Base-by-base conservation (phyloP, 1,284 basidiomycete species). In the Blastosporella zonata region DNA sequence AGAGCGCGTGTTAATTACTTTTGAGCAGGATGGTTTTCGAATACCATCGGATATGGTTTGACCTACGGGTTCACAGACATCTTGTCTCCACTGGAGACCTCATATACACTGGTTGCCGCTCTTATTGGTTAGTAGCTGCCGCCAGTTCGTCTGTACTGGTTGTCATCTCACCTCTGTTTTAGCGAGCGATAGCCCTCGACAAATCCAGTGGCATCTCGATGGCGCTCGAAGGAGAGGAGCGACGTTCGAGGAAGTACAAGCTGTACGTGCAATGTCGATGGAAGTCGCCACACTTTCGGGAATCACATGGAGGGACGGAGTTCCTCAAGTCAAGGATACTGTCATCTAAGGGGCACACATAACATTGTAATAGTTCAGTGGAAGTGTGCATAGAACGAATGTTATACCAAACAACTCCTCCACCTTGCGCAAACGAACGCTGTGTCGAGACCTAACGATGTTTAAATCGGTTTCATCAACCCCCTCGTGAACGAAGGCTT, bases 181-280 rank as follows among this genome's bases (percentile, higher is more conserved):
- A 52, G 71, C 74, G 0, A 67, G 66, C 40, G 78, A 81, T 56
- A 74, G 74, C 37, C 75, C 78, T 2, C 71, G 69, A 40, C 78
- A 81, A 55, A 73, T 77, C 25, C 64, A 59, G n/a, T 81, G 79
- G 78, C 78, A 81, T 58, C 67, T 80, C 8, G 67, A 70, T 27
- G 74, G 75, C 31, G 76, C 71, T 15, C 58, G 65, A n/a, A 62
- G 74, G 39, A 60, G 62, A 31, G 72, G 72, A 3, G 74, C 73
- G 2, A 70, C 65, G 0, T 48, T 62, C 17, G 71, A 71, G 2
- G 67, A 75, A 50, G 64, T 67, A 9, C 59, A 59, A 41, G 72
- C 71, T 12, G 69, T 75, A 7, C 63, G 74, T 8, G 50, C 62
- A 13, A 71, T 76, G n/a, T 62, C 73, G 12, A 71, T 77, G 36